These are phyloP conservation scores for Rhododendron mucronatum DNA, from an alignment of 148 eudicot genomes.

Conservation along the genomic window DNA sequence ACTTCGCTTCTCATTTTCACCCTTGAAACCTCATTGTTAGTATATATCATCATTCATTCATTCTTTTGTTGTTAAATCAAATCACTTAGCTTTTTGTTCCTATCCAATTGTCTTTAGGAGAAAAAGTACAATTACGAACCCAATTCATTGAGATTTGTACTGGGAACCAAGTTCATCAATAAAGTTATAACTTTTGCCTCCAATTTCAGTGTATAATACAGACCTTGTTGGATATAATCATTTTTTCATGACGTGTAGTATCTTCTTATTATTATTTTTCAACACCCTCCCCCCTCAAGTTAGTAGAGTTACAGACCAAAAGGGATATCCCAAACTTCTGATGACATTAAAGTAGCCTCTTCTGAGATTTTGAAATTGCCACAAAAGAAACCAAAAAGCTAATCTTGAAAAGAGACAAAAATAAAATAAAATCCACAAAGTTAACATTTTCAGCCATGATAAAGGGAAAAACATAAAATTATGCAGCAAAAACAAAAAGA, in stretches of 20 bases:
- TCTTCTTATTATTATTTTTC: background rate
- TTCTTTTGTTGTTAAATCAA: background rate
- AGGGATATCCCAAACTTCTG: background rate
- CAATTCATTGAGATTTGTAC: background rate
- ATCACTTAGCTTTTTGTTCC: background rate
- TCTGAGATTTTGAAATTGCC: background rate
- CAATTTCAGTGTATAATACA: background rate
- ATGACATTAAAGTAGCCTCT: background rate
- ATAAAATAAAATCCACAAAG: background rate
- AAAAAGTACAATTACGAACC: background rate
- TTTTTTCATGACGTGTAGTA: background rate
- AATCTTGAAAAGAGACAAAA: background rate
- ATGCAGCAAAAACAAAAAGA: background rate
- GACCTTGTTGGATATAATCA: background rate
- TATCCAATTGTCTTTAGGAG: background rate
- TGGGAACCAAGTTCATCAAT: constrained; percentile 6
- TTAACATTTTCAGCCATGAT: background rate
- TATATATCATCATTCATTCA: background rate
- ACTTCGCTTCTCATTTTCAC: constrained; percentile 13
- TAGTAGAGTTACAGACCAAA: background rate
- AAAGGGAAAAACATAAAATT: background rate
- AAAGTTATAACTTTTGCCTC: background rate
- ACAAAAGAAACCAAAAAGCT: background rate
- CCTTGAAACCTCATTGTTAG: background rate
- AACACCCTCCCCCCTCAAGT: background rate